Conservation (phyloP, 805 yeast species). For the Saccharomycopsis olivae region DNA sequence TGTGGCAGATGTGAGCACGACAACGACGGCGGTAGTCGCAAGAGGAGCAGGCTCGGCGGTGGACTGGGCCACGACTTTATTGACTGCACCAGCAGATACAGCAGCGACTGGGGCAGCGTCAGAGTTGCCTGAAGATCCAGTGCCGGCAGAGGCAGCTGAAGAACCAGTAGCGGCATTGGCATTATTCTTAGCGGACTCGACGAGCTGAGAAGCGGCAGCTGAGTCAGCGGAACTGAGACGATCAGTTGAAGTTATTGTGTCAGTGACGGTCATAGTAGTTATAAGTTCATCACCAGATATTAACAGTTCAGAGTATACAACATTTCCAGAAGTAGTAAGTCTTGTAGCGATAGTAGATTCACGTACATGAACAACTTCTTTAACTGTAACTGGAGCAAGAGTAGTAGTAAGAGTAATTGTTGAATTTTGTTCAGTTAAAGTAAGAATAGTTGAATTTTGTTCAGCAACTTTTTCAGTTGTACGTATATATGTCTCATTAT, state of each 20-base stretch:
- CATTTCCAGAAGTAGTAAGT: constrained; percentile 7
- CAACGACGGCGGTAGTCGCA: constrained; percentile 6
- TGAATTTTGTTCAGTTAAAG: too few relatives aligned
- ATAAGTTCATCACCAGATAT: too few relatives aligned
- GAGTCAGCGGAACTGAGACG: constrained; percentile 1
- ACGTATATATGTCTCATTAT: too few relatives aligned
- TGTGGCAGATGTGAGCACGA: constrained; percentile 1
- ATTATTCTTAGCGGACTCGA: background rate
- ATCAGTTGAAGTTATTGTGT: background rate
- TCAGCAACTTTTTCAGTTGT: too few relatives aligned
- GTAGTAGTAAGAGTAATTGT: constrained; percentile 3
- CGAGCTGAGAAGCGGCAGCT: too few relatives aligned
- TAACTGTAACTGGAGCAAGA: background rate
- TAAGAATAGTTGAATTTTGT: too few relatives aligned
- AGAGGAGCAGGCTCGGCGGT: too few relatives aligned
- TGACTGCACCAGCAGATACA: background rate
- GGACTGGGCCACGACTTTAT: too few relatives aligned
- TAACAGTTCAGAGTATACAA: constrained; percentile 12
- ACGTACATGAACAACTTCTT: constrained; percentile 1
- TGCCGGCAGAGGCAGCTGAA: background rate
- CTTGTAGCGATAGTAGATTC: background rate
- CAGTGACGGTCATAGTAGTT: too few relatives aligned
- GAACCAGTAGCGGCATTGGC: background rate
- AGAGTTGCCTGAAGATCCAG: constrained; percentile 1
- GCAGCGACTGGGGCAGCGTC: background rate